Evolutionary conservation across 2,329 filamentous ascomycete species (phyloP), one percentile per base, ranked within the genome.

Genomic region (Sporothrix humicola): DNA sequence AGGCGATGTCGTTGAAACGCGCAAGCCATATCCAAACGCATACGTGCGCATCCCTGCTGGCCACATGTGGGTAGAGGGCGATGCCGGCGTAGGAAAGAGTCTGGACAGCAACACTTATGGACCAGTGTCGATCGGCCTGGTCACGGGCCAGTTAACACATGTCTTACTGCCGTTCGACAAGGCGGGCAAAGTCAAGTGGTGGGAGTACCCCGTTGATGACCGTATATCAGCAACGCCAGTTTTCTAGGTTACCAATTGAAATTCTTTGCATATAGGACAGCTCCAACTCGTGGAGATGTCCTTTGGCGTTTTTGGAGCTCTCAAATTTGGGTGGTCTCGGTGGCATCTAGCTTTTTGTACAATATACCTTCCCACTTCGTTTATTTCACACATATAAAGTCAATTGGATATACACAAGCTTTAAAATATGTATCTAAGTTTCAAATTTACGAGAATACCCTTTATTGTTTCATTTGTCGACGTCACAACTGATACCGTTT

Each of bases 41-140:
- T 85, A 82, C 9, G 84, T 92, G 63, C 86, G 87, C 75, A 88
- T 99, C 26, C 95, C 95, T 5, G 87, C 87, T 75, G 94, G 94
- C 20, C 95, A 98, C 83, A 87, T 98, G 42, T 99, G 96, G 96
- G 90, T 99, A 0, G 95, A 98, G 81, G 96, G 96, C 1, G 96
- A 99, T 80, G 94, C 92, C 13, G 88, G 88, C 78, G 88, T 89
- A 77, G 86, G 88, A 69, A 88, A 88, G 78, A 93, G 89, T 72
- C 81, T 91, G 74, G 96, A 99, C 83, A 97, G 94, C 82, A 97
- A 97, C 82, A 90, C 90, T 13, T 98, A 97, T 81, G 96, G 96
- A 0, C 94, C 96, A 3, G 90, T 97, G 66, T 92, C 92, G 31
- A 89, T 89, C 76, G 89, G 88, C 72, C 81, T 98, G 76, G 88